Conservation (phyloP, 306 rosid genomes). For the Rubus idaeus region DNA sequence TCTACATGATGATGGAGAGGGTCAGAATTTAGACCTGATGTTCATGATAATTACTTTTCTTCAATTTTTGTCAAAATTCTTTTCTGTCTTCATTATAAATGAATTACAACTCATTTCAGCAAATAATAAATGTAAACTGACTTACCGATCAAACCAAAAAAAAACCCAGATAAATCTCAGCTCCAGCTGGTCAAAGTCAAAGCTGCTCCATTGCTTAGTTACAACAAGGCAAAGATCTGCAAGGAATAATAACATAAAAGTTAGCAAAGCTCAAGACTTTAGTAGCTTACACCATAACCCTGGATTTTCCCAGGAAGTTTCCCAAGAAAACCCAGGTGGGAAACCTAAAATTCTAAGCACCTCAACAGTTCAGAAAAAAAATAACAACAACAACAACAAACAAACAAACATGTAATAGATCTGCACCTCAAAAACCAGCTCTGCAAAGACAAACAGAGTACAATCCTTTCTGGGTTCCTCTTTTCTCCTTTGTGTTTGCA, state of each 20-base stretch:
- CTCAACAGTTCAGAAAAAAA: background rate
- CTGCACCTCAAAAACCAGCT: conserved; percentile 33
- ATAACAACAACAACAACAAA: too few species aligned
- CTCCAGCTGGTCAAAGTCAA: conserved; percentile 28
- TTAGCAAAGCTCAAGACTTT: conserved; percentile 6
- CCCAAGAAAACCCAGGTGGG: conserved; percentile 16
- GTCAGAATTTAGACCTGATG: background rate
- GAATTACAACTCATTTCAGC: background rate
- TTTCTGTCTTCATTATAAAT: background rate
- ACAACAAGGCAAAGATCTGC: conserved; percentile 36
- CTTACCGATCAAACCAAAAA: conserved; percentile 27
- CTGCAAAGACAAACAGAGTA: conserved; percentile 12
- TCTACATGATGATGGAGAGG: background rate
- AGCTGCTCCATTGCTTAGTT: conserved; percentile 34
- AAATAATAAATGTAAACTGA: background rate
- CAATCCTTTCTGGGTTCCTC: conserved; percentile 6
- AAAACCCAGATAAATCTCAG: background rate
- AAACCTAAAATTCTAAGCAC: conserved; percentile 28
- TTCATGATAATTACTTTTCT: background rate
- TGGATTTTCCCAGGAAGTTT: conserved; percentile 19
- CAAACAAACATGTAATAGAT: conserved; percentile 32
- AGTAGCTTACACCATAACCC: conserved; percentile 3
- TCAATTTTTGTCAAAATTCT: background rate
- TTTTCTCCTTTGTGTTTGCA: background rate
- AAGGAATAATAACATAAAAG: conserved; percentile 26